phyloP scores from a whole-genome alignment of 2,329 filamentous ascomycete species.

The Scorias spongiosa region DNA sequence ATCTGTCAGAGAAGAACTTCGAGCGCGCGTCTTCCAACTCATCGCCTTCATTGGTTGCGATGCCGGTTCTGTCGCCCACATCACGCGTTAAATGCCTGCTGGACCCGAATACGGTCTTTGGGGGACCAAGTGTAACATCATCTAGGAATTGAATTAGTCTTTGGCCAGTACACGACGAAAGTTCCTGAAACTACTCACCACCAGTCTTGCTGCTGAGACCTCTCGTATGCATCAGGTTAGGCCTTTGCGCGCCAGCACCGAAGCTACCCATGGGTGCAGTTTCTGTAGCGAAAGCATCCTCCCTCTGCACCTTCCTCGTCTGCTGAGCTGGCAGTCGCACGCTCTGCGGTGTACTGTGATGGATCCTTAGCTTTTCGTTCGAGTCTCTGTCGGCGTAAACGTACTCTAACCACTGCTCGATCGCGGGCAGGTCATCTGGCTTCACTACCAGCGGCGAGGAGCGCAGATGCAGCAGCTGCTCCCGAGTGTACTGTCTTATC shows the following conservation, averaged over 20 bases:
- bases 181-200: slow-evolving; percentile 10
- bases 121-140: slow-evolving; percentile 73
- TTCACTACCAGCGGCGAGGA: slow-evolving; percentile 72
- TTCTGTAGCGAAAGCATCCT: slow-evolving; percentile 7
- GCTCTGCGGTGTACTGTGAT: slow-evolving; percentile 15
- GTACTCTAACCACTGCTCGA: slow-evolving; percentile 95
- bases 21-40: slow-evolving; percentile 22
- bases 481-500: slow-evolving; percentile 52
- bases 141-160: slow-evolving; percentile 33
- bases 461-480: slow-evolving; percentile 60
- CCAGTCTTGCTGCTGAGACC: slow-evolving; percentile 9
- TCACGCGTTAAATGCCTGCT: slow-evolving; percentile 40
- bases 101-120: slow-evolving; percentile 69
- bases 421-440: slow-evolving; percentile 62
- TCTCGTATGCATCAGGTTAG: slow-evolving; percentile 15
- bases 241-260: slow-evolving; percentile 17
- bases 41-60: slow-evolving; percentile 24
- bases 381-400: slow-evolving; percentile 21
- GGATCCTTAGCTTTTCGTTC: slow-evolving; percentile 24
- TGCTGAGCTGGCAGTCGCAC: slow-evolving; percentile 7
- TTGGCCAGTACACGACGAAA: background rate
- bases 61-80: slow-evolving; percentile 18
- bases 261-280: slow-evolving; percentile 23
- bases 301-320: background rate
- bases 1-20: slow-evolving; percentile 12